Conservation (phyloP, 2,329 filamentous ascomycete genomes). For the Fusarium vanettenii region DNA sequence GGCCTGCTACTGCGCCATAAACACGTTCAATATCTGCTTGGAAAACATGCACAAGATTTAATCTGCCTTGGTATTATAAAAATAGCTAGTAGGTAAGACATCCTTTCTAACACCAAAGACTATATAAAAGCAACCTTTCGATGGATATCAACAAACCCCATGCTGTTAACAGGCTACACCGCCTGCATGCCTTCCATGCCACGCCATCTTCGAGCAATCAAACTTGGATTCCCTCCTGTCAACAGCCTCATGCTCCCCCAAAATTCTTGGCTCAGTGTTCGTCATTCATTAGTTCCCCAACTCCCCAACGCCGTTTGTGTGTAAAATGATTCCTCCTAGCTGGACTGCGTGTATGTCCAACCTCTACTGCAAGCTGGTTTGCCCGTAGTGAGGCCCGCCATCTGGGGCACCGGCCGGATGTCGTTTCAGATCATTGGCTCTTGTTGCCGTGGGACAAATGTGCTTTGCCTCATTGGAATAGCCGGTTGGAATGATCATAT, state of each 20-base stretch:
- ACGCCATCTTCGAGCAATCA: conserved; percentile 4
- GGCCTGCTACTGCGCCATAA: background rate
- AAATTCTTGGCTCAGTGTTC: conserved; percentile 23
- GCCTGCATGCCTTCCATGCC: background rate
- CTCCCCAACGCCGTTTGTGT: conserved; percentile 38
- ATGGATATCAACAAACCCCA: conserved; percentile 36
- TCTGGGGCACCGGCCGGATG: background rate
- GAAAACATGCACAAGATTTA: background rate
- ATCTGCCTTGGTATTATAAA: conserved; percentile 25
- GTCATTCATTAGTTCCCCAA: conserved; percentile 41
- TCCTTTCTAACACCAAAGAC: conserved; percentile 22
- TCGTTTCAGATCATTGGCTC: background rate
- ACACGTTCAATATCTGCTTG: background rate
- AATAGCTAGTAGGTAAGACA: conserved; percentile 28
- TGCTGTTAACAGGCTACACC: conserved; percentile 19
- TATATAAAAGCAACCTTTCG: conserved; percentile 30
- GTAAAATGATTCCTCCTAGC: conserved; percentile 9
- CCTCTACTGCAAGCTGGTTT: background rate
- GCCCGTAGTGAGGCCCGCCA: background rate
- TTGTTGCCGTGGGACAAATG: background rate
- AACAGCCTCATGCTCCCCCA: conserved; percentile 7
- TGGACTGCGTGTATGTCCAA: background rate
- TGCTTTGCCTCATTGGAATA: background rate
- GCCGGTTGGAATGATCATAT: background rate
- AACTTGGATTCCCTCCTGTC: background rate